These are phyloP conservation scores for Boletellus emodensis DNA, from an alignment of 768 basidiomycete genomes.

Conservation along the genomic window DNA sequence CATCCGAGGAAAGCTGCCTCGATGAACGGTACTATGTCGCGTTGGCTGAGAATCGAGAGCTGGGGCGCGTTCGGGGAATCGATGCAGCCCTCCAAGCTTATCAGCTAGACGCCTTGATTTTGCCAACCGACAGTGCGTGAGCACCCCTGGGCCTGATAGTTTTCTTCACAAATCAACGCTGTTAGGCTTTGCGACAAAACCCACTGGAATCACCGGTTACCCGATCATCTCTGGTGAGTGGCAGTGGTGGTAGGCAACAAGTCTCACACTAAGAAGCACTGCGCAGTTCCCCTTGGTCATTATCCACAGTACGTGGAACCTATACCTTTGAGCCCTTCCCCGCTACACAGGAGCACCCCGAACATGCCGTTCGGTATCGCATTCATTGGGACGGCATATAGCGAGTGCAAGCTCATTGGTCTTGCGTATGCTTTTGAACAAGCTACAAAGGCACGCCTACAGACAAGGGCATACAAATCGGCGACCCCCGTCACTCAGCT, in stretches of 20 bases:
- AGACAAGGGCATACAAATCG: slow-evolving; percentile 44
- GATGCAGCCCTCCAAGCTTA: slow-evolving; percentile 46
- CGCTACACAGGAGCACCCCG: slow-evolving; percentile 29
- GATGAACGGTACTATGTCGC: slow-evolving; percentile 42
- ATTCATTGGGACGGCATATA: slow-evolving; percentile 60
- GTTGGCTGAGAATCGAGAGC: slow-evolving; percentile 43
- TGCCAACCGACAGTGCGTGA: slow-evolving; percentile 39
- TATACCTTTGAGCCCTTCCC: slow-evolving; percentile 43
- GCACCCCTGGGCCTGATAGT: not conserved
- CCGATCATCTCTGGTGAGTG: slow-evolving; percentile 58
- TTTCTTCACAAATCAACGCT: not conserved
- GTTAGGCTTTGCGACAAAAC: slow-evolving; percentile 28
- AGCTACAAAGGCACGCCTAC: slow-evolving; percentile 49
- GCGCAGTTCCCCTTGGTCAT: slow-evolving; percentile 55
- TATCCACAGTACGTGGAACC: slow-evolving; percentile 43
- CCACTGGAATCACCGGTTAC: slow-evolving; percentile 57
- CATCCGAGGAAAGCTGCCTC: slow-evolving; percentile 27
- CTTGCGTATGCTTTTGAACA: slow-evolving; percentile 67
- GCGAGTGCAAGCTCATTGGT: slow-evolving; percentile 53
- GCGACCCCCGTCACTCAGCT: slow-evolving; percentile 57
- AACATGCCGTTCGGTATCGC: slow-evolving; percentile 60
- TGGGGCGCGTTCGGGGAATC: slow-evolving; percentile 52
- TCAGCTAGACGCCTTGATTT: slow-evolving; percentile 49
- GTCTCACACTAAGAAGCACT: no score
- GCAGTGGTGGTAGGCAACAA: no score